These are phyloP conservation scores for Dactylonectria macrodidyma DNA, from an alignment of 2,329 filamentous ascomycete genomes.

Conservation along the genomic window DNA sequence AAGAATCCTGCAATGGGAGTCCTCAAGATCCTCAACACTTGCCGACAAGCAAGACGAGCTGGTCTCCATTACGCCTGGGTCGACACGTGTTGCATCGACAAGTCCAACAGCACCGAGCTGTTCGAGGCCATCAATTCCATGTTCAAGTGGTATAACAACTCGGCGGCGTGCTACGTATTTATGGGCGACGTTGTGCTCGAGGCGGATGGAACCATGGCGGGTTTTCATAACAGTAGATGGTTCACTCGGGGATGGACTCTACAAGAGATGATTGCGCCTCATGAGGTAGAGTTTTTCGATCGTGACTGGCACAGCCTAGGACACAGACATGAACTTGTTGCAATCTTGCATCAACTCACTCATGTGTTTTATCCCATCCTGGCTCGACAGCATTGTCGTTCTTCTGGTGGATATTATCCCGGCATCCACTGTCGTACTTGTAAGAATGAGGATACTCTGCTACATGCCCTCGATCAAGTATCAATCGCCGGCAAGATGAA, in stretches of 20 bases:
- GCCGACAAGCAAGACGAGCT: background rate
- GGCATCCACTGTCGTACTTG: background rate
- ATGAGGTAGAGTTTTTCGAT: background rate
- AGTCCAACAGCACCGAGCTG: no score
- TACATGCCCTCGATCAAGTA: background rate
- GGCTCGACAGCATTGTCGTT: background rate
- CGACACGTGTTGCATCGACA: background rate
- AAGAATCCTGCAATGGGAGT: background rate
- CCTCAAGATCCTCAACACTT: background rate
- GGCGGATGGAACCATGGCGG: background rate
- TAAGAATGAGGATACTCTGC: background rate
- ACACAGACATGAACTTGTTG: background rate
- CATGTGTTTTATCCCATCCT: background rate
- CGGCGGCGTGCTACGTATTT: background rate
- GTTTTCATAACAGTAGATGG: background rate
- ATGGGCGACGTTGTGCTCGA: background rate
- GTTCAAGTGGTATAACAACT: background rate
- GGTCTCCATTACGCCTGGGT: background rate
- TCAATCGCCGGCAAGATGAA: background rate
- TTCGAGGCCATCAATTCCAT: background rate
- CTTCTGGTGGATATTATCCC: background rate
- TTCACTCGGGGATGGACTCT: background rate
- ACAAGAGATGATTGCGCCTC: background rate
- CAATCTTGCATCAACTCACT: background rate
- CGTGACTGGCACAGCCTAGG: background rate